Conservation (phyloP, 1,284 basidiomycete genomes). For the Meira nashicola region DNA sequence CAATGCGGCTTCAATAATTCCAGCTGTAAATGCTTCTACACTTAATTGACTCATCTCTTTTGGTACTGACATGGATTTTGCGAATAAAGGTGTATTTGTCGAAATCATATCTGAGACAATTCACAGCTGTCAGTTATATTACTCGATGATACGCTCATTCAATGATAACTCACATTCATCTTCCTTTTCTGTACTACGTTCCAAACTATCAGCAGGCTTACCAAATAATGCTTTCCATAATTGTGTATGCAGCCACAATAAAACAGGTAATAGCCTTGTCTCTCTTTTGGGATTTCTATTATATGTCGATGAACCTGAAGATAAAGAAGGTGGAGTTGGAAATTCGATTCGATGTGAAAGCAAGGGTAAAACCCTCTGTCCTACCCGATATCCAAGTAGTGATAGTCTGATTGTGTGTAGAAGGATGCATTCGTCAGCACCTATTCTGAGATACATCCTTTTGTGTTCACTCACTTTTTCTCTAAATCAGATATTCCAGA, state of each 20-base stretch:
- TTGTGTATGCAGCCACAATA: slow-evolving; percentile 57
- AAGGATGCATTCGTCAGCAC: neutral
- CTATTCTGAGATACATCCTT: neutral
- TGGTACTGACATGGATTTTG: slow-evolving; percentile 85
- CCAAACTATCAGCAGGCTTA: slow-evolving; percentile 84
- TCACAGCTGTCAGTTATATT: neutral
- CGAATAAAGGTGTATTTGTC: slow-evolving; percentile 87
- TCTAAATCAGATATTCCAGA: slow-evolving; percentile 92
- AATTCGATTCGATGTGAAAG: slow-evolving; percentile 36
- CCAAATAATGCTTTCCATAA: slow-evolving; percentile 93
- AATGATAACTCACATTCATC: slow-evolving; percentile 73
- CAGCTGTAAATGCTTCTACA: slow-evolving; percentile 93
- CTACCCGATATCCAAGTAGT: slow-evolving; percentile 40
- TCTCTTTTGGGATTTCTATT: slow-evolving; percentile 43
- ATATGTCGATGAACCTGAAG: slow-evolving; percentile 10
- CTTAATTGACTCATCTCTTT: slow-evolving; percentile 88
- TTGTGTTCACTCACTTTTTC: slow-evolving; percentile 17
- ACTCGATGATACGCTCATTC: neutral
- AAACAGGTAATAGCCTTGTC: slow-evolving; percentile 38
- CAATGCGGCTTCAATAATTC: slow-evolving; percentile 92
- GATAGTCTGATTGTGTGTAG: slow-evolving; percentile 17
- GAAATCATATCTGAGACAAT: slow-evolving; percentile 82
- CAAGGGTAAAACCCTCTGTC: slow-evolving; percentile 31
- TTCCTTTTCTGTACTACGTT: slow-evolving; percentile 88
- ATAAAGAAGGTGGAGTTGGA: slow-evolving; percentile 18